Conservation (phyloP, 2,329 filamentous ascomycete genomes). For the Graphiopsis chlorocephala region DNA sequence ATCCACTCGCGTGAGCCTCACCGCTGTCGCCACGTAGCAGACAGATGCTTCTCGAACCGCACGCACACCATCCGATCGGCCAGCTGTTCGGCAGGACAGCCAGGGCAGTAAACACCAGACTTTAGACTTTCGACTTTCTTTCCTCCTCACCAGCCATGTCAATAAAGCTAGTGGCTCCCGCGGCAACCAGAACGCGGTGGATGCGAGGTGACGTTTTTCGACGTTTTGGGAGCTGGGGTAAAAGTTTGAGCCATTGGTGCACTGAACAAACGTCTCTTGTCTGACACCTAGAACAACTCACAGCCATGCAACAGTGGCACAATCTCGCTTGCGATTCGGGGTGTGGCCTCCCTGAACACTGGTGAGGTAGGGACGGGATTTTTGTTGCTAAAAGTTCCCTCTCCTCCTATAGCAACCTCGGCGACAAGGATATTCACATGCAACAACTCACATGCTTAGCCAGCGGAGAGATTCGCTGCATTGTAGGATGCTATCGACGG, state of each 20-base stretch:
- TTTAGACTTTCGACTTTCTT: too few species aligned
- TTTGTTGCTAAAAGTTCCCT: too few species aligned
- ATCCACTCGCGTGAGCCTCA: conserved; percentile 8
- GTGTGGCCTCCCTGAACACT: background rate
- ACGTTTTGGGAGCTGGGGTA: background rate
- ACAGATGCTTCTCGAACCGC: background rate
- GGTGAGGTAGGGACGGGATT: background rate
- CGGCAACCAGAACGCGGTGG: conserved; percentile 2
- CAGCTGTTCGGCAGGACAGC: background rate
- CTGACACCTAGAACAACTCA: background rate
- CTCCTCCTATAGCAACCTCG: too few species aligned
- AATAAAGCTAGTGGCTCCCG: conserved; percentile 12
- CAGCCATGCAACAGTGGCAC: background rate
- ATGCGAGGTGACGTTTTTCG: conserved; percentile 11
- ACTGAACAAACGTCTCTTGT: background rate
- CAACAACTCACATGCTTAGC: too few species aligned
- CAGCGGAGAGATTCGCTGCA: too few species aligned
- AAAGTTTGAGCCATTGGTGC: background rate
- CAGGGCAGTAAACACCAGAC: conserved; percentile 1
- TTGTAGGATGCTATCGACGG: background rate
- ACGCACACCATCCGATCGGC: background rate
- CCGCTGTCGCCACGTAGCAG: conserved; percentile 8
- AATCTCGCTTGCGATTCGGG: background rate
- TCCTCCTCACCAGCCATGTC: background rate
- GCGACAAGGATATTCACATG: too few species aligned